A percentile compares a stretch with the other conserved stretches of the same genome.
phyloP scores from a whole-genome alignment of 1,139 yeast genomes.

The Hansenula lynferdii region DNA sequence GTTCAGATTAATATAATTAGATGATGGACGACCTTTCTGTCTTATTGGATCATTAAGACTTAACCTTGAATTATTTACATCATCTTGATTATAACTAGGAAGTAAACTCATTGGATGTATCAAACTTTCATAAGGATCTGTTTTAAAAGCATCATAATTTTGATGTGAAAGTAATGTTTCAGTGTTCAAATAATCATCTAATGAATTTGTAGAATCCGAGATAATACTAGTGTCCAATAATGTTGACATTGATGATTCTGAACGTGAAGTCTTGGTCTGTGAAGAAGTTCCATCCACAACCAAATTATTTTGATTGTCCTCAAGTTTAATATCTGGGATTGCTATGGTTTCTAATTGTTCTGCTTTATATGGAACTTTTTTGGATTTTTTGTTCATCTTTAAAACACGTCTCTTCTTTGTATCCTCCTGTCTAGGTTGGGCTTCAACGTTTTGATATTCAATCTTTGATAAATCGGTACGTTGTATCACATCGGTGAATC shows the following conservation, averaged over 20 bases:
- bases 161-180: not conserved
- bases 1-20: conserved; percentile 17
- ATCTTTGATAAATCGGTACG: conserved; percentile 9
- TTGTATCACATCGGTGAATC: conserved; percentile 15
- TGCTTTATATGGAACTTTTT: not conserved
- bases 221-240: conserved; percentile 4
- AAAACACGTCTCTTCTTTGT: conserved; percentile 16
- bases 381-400: conserved; percentile 12
- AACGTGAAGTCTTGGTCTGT: not conserved
- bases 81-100: conserved; percentile 4
- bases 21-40: conserved; percentile 8
- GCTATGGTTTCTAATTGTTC: no score
- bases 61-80: conserved; percentile 2
- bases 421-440: not conserved
- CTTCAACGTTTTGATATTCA: conserved; percentile 3
- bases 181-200: conserved; percentile 6
- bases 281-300: no score
- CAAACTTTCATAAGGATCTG: conserved; percentile 18
- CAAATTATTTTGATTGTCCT: no score
- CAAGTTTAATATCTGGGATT: no score
- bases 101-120: conserved; percentile 20
- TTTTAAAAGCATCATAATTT: not conserved
- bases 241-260: conserved; percentile 11
- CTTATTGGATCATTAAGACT: not conserved
- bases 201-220: conserved; percentile 1